Base-by-base conservation (phyloP, 441 rosid species). In the Bruguiera hainesii region DNA sequence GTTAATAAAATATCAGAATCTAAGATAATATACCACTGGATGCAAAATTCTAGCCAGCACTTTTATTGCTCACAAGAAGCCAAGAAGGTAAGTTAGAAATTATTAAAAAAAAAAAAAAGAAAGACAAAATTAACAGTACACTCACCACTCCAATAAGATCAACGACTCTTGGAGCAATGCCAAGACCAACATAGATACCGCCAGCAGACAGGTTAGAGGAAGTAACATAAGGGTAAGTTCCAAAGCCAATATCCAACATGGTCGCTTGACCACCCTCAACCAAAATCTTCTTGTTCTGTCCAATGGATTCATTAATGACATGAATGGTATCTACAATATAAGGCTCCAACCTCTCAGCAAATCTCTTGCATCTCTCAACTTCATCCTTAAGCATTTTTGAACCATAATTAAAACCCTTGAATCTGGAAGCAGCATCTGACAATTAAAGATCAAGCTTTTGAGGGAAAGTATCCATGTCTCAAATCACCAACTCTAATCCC, bases 191-290 rank as follows among this genome's bases (percentile, higher is more conserved):
- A 71, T 98, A 89, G 67, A 94, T 94, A 51, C 98, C 99, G 71
- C 97, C 99, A 33, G 98, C 99, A 20, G 99, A 89, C 0, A 98
- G 99, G 71, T 94, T 94, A 15, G 98, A 91, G 48, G 98, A 91
- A 73, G 98, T 94, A 23, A 94, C 98, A 70, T 89, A 94, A n/a
- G 98, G 98, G 75, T 94, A 94, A 20, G 97, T 94, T 63, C 97
- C 97, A 72, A 91, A 91, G 71, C 91, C 98, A 74, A 91, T 82
- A 61, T 94, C 98, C 66, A 94, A 76, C 98, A 94, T 94, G 25
- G 98, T 89, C 19, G 98, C 98, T 71, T 94, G 98, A 73, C 98
- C 97, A 74, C 98, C 98, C 85, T 94, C 98, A n/a, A 94, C 94
- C 85, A 91, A 77, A 79, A 94, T 82, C 76, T 79, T 94, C 72